Evolutionary conservation across 768 basidiomycete genomes (phyloP), one percentile per base, ranked within the genome.

Genomic region (Leccinum uliginosum): DNA sequence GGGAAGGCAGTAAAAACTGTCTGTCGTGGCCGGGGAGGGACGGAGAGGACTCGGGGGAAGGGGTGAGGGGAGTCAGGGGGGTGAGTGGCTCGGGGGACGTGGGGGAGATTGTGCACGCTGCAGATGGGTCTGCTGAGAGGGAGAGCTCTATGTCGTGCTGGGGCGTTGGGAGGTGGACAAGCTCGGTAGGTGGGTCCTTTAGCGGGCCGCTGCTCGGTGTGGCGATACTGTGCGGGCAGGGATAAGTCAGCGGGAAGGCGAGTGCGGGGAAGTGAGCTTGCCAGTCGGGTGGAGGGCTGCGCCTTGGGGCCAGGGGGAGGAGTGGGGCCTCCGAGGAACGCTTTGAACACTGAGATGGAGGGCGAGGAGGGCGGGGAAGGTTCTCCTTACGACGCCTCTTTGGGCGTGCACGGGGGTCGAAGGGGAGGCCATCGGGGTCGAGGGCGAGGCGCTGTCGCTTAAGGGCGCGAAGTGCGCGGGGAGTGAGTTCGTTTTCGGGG

Each of bases 381-480:
- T 59, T 60, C 12, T 68, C 67, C 46, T 59, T 72, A 6, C 69
- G 65, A 6, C 67, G 67, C 50, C 59, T 67, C 47, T 44, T 61
- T 10, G 62, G 44, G 34, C 64, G 62, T 1, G 50, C 10, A 14
- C 63, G 61, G 14, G 55, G 10, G 1, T 57, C 10, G 9, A 70
- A 43, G n/a, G 65, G 63, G 47, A 70, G 54, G n/a, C 61, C 59
- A 45, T 71, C 68, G 26, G 53, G 57, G 67, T 71, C 71, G 61
- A 67, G 62, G 1, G 71, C 21, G 61, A 69, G 69, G 1, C 71
- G 69, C 27, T 64, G 70, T 5, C 70, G 70, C 27, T 71, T 71
- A 64, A 71, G 69, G 0, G 70, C 70, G 44, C 70, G 71, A 44
- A 71, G 71, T 2, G 70, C 70, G 53, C 70, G 69, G 38, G 70